A percentile compares a stretch with the other conserved stretches of the same genome.
Conservation (phyloP, 768 basidiomycete species). For the Psilocybe tampanensis region DNA sequence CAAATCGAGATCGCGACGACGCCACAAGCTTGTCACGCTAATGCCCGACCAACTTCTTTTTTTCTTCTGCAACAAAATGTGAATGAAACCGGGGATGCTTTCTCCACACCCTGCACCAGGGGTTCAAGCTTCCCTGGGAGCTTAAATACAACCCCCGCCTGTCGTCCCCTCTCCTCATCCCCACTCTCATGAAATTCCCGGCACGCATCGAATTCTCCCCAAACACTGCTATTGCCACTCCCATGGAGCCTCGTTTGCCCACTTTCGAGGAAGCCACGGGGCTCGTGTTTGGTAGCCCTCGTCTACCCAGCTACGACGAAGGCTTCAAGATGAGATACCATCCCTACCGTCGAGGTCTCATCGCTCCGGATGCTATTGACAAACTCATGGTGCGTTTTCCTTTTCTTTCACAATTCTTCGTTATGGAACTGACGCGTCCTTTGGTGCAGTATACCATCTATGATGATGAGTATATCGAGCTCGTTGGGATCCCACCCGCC, state of each 20-base stretch:
- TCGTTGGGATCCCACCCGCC: slow-evolving; percentile 19
- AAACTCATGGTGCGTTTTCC: slow-evolving; percentile 1
- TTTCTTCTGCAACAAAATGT: not conserved
- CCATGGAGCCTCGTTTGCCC: slow-evolving; percentile 2
- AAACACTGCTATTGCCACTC: not conserved
- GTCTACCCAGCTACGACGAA: slow-evolving; percentile 11
- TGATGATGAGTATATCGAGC: slow-evolving; percentile 20
- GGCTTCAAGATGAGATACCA: slow-evolving; percentile 3
- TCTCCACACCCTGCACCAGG: not conserved
- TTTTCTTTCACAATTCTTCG: not conserved
- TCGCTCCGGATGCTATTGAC: not conserved
- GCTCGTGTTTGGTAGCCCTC: not conserved
- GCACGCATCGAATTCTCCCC: not conserved
- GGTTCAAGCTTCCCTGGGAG: not conserved
- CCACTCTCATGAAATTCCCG: not conserved
- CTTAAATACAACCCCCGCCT: not conserved
- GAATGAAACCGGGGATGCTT: not conserved
- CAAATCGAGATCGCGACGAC: not conserved
- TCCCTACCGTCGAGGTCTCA: slow-evolving; percentile 4
- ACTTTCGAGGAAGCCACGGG: slow-evolving; percentile 11
- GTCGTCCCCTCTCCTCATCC: not conserved
- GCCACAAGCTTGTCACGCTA: slow-evolving; percentile 8
- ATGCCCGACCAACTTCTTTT: not conserved
- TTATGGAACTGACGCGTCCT: not conserved
- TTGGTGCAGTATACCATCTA: slow-evolving; percentile 27